Evolutionary conservation across 768 basidiomycete genomes (phyloP).

Genomic region (Trametes maxima): DNA sequence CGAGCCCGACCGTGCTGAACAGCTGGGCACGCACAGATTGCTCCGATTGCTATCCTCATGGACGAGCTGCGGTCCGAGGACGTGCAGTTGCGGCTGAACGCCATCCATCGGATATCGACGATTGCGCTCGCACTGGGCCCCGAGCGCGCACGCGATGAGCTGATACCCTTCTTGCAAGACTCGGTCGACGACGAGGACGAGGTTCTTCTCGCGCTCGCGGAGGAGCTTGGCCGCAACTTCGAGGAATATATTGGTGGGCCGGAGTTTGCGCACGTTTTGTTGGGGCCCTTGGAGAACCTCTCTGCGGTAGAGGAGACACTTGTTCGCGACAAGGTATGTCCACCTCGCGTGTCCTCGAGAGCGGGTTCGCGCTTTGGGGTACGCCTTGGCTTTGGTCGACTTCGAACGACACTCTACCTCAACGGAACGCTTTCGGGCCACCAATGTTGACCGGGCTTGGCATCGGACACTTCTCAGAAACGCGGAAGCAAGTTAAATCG

Average conservation of each 20-base stretch:
- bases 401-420: no score
- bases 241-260: slow-evolving; percentile 94
- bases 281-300: slow-evolving; percentile 93
- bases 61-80: slow-evolving; percentile 98
- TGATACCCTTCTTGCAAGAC: slow-evolving; percentile 96
- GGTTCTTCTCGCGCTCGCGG: slow-evolving; percentile 91
- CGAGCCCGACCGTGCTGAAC: background rate
- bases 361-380: background rate
- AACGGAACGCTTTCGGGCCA: no score
- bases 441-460: no score
- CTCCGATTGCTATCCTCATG: slow-evolving; percentile 95
- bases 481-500: no score
- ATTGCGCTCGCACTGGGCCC: slow-evolving; percentile 96
- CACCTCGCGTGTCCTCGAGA: background rate
- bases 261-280: slow-evolving; percentile 81
- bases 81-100: slow-evolving; percentile 92
- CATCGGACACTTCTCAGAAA: no score
- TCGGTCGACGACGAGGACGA: slow-evolving; percentile 99
- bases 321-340: slow-evolving; percentile 90
- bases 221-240: slow-evolving; percentile 90
- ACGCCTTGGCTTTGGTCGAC: no score
- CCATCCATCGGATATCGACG: slow-evolving; percentile 96
- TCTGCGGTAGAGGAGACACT: slow-evolving; percentile 97
- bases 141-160: slow-evolving; percentile 92
- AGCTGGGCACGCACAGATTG: slow-evolving; percentile 54